These are phyloP conservation scores for Tarenaya hassleriana DNA, from an alignment of 345 rosid genomes.

Conservation along the genomic window DNA sequence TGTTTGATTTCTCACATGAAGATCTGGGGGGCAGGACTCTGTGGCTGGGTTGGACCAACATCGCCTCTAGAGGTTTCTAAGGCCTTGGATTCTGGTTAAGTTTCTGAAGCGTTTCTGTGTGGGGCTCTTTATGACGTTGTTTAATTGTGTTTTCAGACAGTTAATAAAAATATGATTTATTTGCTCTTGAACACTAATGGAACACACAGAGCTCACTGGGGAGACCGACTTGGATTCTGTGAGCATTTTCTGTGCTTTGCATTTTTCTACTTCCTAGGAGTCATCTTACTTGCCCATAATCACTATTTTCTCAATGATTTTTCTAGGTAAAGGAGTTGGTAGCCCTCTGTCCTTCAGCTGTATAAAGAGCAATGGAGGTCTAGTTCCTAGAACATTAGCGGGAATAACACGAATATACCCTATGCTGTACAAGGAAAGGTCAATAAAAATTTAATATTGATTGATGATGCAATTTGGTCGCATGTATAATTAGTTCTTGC, in stretches of 20 bases:
- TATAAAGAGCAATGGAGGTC: conserved; percentile 84
- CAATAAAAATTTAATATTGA: conserved; percentile 14
- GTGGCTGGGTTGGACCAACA: conserved; percentile 81
- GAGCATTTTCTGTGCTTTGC: conserved; percentile 33
- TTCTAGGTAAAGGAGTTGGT: conserved; percentile 57
- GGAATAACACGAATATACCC: conserved; percentile 91
- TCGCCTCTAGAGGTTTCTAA: conserved; percentile 79
- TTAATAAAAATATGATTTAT: conserved; percentile 36
- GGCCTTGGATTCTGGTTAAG: conserved; percentile 19
- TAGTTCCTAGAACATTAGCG: conserved; percentile 67
- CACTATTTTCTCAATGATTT: conserved; percentile 3
- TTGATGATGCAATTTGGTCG: conserved; percentile 20
- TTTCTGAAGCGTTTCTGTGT: conserved; percentile 17
- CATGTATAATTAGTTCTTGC: conserved; percentile 8
- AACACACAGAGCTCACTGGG: conserved; percentile 94
- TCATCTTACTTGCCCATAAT: neutral
- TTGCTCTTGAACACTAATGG: conserved; percentile 79
- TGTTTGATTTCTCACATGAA: conserved; percentile 33
- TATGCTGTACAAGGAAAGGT: conserved; percentile 87
- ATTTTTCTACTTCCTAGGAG: conserved; percentile 10
- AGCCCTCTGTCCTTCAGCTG: conserved; percentile 82
- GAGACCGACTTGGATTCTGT: conserved; percentile 86
- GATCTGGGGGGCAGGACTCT: conserved; percentile 81
- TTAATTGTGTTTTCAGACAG: conserved; percentile 45
- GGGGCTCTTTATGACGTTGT: conserved; percentile 15